A percentile compares a stretch with the other conserved stretches of the same genome.
Conservation (phyloP, 768 basidiomycete genomes). For the Tricholoma matsutake region DNA sequence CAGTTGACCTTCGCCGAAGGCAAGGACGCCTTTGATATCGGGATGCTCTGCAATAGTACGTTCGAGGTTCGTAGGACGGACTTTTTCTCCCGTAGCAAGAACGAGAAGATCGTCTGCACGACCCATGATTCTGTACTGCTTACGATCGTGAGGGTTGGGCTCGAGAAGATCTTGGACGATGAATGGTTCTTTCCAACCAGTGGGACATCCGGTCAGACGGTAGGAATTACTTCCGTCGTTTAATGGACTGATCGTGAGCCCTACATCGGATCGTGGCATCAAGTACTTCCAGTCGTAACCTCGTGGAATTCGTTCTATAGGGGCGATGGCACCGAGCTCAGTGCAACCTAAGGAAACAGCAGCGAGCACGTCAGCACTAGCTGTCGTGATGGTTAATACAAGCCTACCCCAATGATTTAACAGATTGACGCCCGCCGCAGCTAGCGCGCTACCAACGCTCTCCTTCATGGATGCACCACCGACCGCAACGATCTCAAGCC, state of each 20-base stretch:
- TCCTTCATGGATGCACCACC: slow-evolving; percentile 42
- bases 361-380: neutral
- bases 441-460: slow-evolving; percentile 26
- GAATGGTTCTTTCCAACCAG: slow-evolving; percentile 31
- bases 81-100: slow-evolving; percentile 42
- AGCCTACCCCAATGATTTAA: slow-evolving; percentile 39
- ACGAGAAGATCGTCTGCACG: slow-evolving; percentile 41
- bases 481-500: slow-evolving; percentile 32
- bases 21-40: slow-evolving; percentile 33
- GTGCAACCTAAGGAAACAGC: slow-evolving; percentile 26
- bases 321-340: slow-evolving; percentile 36
- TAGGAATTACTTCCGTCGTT: slow-evolving; percentile 23
- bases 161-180: slow-evolving; percentile 38
- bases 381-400: no score
- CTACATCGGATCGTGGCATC: slow-evolving; percentile 31
- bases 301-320: slow-evolving; percentile 25
- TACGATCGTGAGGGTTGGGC: slow-evolving; percentile 26
- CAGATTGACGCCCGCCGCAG: slow-evolving; percentile 29
- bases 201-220: slow-evolving; percentile 29
- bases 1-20: slow-evolving; percentile 34
- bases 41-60: slow-evolving; percentile 32
- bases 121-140: slow-evolving; percentile 34
- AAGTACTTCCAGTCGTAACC: slow-evolving; percentile 39
- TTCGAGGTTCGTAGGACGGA: slow-evolving; percentile 33
- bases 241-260: slow-evolving; percentile 24